Conservation (phyloP, 495 filamentous ascomycete species). For the Neurospora pannonica region DNA sequence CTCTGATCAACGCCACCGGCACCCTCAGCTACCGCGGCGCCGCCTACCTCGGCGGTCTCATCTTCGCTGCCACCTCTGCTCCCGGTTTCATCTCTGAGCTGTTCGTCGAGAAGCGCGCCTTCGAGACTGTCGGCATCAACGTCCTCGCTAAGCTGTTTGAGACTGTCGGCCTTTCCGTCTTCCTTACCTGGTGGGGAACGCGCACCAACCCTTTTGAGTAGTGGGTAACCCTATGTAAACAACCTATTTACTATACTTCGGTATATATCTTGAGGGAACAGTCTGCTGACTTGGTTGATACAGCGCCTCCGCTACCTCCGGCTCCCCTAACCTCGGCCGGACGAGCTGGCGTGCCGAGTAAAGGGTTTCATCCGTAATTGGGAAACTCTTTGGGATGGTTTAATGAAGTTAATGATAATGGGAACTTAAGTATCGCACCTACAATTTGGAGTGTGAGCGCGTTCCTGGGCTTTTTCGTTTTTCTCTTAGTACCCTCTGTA, state of each 20-base stretch:
- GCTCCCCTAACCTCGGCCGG: conserved; percentile 4
- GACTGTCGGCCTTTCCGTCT: conserved; percentile 82
- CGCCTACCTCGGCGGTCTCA: conserved; percentile 79
- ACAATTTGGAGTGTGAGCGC: conserved; percentile 1
- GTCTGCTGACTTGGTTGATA: neutral
- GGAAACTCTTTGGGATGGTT: neutral
- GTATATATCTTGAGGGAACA: neutral
- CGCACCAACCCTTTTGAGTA: conserved; percentile 74
- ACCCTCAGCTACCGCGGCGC: conserved; percentile 94
- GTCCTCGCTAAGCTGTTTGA: conserved; percentile 77
- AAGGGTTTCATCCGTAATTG: neutral
- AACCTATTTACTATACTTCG: neutral
- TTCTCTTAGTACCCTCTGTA: neutral
- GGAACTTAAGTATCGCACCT: neutral
- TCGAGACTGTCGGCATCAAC: conserved; percentile 82
- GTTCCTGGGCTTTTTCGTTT: neutral
- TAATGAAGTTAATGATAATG: conserved; percentile 1
- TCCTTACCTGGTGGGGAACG: conserved; percentile 97
- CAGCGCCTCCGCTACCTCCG: neutral
- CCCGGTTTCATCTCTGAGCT: conserved; percentile 82
- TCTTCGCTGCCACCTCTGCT: conserved; percentile 85
- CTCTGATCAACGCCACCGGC: conserved; percentile 89
- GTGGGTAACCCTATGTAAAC: conserved; percentile 12
- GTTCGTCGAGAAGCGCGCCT: conserved; percentile 80
- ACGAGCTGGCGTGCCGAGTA: conserved; percentile 18